Evolutionary conservation across 345 rosid genomes (phyloP).

Genomic region (Linum trigynum): DNA sequence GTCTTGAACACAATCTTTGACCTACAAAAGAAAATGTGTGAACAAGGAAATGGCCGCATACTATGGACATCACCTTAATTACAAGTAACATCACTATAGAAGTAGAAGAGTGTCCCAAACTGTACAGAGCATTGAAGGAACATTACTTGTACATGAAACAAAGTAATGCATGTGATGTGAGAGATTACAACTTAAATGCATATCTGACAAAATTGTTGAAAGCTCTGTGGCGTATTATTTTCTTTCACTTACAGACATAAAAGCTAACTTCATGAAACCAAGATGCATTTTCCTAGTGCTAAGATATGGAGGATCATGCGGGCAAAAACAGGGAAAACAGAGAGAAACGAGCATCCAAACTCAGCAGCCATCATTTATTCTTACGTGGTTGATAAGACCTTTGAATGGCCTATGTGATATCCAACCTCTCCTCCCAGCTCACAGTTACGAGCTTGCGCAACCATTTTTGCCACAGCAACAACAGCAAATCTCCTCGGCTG

Average conservation of each 20-base stretch:
- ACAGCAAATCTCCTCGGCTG: constrained; percentile 96
- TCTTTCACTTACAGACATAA: too few species aligned
- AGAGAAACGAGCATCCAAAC: background rate
- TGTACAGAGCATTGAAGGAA: too few species aligned
- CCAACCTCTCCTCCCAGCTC: constrained; percentile 84
- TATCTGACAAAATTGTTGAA: too few species aligned
- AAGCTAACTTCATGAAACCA: too few species aligned
- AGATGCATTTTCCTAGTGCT: too few species aligned
- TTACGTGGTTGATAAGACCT: constrained; percentile 55
- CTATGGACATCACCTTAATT: background rate
- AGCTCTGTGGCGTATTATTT: too few species aligned
- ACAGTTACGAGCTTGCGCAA: constrained; percentile 71
- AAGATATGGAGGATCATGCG: background rate
- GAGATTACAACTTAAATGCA: too few species aligned
- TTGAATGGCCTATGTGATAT: constrained; percentile 85
- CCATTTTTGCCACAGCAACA: constrained; percentile 93
- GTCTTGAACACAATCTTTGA: constrained; percentile 86
- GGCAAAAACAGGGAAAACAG: background rate
- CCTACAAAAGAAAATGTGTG: constrained; percentile 30
- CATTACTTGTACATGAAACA: too few species aligned
- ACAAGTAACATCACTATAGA: background rate
- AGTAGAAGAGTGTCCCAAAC: background rate
- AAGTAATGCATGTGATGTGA: too few species aligned
- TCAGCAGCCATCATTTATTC: background rate
- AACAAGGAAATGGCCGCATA: background rate